These are phyloP conservation scores for Hymenoscyphus fraxineus DNA, from an alignment of 2,329 filamentous ascomycete genomes.

Conservation along the genomic window DNA sequence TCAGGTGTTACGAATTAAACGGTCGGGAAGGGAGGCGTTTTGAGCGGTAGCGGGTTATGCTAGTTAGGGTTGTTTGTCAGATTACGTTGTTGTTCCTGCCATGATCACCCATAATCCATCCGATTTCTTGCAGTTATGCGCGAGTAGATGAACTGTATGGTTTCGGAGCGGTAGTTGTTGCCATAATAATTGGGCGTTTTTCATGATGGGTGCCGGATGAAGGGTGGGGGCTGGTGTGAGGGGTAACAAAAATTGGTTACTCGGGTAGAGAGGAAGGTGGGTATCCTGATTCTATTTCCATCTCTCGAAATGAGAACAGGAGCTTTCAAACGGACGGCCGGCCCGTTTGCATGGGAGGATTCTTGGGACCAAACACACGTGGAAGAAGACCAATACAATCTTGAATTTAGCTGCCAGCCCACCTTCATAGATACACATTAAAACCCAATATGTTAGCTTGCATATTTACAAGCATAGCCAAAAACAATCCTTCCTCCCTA, in stretches of 20 bases:
- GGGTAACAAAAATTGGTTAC: not conserved
- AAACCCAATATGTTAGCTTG: not conserved
- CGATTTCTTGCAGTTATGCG: not conserved
- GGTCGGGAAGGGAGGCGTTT: not conserved
- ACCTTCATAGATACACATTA: not conserved
- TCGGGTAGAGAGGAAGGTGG: not conserved
- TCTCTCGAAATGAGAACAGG: not conserved
- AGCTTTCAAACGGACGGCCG: not conserved
- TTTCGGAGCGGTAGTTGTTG: constrained; percentile 1
- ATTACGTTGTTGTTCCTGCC: not conserved
- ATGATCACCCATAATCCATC: not conserved
- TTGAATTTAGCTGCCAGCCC: not conserved
- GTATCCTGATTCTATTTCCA: not conserved
- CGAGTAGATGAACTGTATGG: not conserved
- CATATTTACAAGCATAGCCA: not conserved
- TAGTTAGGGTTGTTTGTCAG: not conserved
- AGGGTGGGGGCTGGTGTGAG: not conserved
- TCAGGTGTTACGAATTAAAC: too few species aligned
- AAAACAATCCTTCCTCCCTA: not conserved
- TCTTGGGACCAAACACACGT: not conserved
- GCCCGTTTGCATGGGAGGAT: not conserved
- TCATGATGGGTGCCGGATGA: not conserved
- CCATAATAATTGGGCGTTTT: not conserved
- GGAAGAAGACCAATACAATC: not conserved
- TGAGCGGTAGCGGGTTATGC: not conserved